A percentile compares a stretch with the other conserved stretches of the same genome.
These are phyloP conservation scores for Isochrysis galbana DNA, from an alignment of 78 protist species.

Conservation along the genomic window DNA sequence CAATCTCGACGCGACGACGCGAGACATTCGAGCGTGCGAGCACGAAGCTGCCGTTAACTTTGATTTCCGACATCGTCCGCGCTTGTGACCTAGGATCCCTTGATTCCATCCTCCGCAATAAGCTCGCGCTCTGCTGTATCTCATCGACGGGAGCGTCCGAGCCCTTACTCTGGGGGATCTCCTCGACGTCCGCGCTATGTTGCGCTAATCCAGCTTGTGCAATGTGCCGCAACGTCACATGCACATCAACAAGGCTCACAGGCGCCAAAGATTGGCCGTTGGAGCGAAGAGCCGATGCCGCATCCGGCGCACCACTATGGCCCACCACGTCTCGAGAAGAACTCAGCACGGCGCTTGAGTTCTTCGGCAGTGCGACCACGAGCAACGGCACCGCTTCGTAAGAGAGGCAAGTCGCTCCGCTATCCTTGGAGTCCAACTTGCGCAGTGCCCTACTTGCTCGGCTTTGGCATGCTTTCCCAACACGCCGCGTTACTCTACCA, in stretches of 20 bases:
- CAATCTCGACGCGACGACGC: no score
- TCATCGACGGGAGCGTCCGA: no score
- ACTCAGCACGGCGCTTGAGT: background rate
- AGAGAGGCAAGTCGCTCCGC: background rate
- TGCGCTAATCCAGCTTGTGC: no score
- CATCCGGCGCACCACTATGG: no score
- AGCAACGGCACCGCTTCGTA: background rate
- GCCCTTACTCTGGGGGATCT: no score
- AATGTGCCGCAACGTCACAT: background rate
- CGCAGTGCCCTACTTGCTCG: background rate
- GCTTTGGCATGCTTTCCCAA: background rate
- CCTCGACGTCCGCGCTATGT: no score
- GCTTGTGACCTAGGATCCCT: no score
- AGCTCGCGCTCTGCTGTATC: no score
- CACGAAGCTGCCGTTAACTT: background rate
- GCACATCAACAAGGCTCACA: background rate
- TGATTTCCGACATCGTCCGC: background rate
- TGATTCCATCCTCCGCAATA: background rate
- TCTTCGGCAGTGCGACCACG: background rate
- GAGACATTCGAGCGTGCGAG: no score
- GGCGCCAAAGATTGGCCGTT: background rate
- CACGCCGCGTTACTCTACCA: no score
- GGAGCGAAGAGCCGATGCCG: background rate
- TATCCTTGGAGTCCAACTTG: background rate
- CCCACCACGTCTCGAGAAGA: background rate